Conservation (phyloP, 2,329 filamentous ascomycete species). For the Huntiella bhutanensis region DNA sequence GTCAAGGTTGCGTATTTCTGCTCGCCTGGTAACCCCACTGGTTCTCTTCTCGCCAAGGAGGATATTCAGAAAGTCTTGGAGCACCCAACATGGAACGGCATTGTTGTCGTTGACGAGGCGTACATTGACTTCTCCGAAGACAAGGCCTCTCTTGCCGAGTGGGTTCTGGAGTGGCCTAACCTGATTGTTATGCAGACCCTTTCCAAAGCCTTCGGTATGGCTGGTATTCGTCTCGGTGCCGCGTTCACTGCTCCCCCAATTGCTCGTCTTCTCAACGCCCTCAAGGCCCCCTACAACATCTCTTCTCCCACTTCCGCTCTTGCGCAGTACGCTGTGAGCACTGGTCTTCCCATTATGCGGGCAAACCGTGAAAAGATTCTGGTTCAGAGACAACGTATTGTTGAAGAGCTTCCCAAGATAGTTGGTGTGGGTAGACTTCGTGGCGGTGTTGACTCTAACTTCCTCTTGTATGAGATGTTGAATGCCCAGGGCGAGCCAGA, state of each 20-base stretch:
- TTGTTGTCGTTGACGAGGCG: slow-evolving; percentile 85
- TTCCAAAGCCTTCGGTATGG: slow-evolving; percentile 93
- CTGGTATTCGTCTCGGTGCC: slow-evolving; percentile 75
- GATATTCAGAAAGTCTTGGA: slow-evolving; percentile 57
- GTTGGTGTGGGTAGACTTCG: slow-evolving; percentile 62
- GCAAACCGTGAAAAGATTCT: slow-evolving; percentile 51
- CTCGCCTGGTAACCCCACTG: slow-evolving; percentile 90
- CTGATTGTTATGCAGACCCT: slow-evolving; percentile 95
- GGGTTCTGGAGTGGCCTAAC: slow-evolving; percentile 84
- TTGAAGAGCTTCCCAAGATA: slow-evolving; percentile 54
- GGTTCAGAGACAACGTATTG: slow-evolving; percentile 55
- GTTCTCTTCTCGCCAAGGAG: slow-evolving; percentile 53
- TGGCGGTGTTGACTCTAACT: slow-evolving; percentile 71
- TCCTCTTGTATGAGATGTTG: slow-evolving; percentile 76
- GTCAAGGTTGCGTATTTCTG: slow-evolving; percentile 89
- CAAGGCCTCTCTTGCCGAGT: slow-evolving; percentile 67
- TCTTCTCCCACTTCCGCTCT: slow-evolving; percentile 71
- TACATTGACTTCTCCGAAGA: slow-evolving; percentile 81
- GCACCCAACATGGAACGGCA: slow-evolving; percentile 85
- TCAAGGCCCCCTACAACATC: slow-evolving; percentile 95
- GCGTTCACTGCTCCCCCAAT: slow-evolving; percentile 63
- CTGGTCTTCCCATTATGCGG: slow-evolving; percentile 56
- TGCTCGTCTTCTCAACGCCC: slow-evolving; percentile 63
- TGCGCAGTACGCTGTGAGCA: slow-evolving; percentile 51
- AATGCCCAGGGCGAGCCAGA: slow-evolving; percentile 54